Base-by-base conservation (phyloP, 805 yeast species). In the Kuraishia floccosa region DNA sequence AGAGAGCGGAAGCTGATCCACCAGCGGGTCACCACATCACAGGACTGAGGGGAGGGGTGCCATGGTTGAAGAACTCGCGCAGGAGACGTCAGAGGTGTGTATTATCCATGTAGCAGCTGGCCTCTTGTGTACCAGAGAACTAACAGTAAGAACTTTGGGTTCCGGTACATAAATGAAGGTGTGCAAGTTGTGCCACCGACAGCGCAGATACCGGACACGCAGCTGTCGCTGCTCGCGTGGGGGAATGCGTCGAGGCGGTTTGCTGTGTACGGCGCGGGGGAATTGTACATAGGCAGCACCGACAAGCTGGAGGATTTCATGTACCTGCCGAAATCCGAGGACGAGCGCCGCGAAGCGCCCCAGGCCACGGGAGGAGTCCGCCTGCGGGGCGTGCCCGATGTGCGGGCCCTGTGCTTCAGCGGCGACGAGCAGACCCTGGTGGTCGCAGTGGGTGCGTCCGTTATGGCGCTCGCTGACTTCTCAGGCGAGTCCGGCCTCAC, bases 101-200 rank as follows among this genome's bases (percentile, higher is more conserved):
- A 32, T 20, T 17, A 22, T 27, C 9, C n/a, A n/a, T n/a, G n/a
- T n/a, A n/a, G 10, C 22, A 19, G 22, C 9, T 19, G 7, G 7
- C 22, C 22, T 19, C 22, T 19, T 10, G 7, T 19, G 22, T 10
- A 7, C 7, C 10, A 11, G 8, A 4, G 17, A 14, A 30, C 25
- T 37, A 16, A 30, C 12, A 10, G 17, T 17, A 25, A 30, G 47
- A 46, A 50, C 13, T 42, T 52, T 35, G 58, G 58, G 2, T 52
- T 52, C 31, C 53, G 50, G 35, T 39, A 39, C 15, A 43, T 21
- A 10, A 13, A 37, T 20, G 34, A 41, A 11, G 38, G 47, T 4
- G 27, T 52, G n/a, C 44, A 47, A 30, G 31, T 52, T n/a, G 46
- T 47, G 22, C 33, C 34, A n/a, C 26, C 30, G 9, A 29, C 21